A percentile compares a stretch with the other conserved stretches of the same genome.
phyloP scores from a whole-genome alignment of 2,329 filamentous ascomycete genomes.

The Stagonosporopsis vannaccii region DNA sequence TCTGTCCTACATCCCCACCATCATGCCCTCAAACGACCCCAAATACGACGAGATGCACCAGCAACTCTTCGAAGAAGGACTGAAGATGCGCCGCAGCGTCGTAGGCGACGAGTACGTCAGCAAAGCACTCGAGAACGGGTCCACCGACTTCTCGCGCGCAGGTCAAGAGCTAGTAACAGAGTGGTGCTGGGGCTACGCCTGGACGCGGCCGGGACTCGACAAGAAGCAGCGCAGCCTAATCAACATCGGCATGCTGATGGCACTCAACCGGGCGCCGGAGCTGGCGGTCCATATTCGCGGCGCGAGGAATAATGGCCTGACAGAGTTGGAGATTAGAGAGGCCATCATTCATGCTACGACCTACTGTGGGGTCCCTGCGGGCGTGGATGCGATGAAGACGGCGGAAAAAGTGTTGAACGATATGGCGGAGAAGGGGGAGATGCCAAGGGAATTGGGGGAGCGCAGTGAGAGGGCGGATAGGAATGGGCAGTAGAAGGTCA shows the following conservation, averaged over 20 bases:
- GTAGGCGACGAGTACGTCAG: slow-evolving; percentile 69
- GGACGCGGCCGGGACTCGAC: slow-evolving; percentile 68
- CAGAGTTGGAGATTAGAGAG: slow-evolving; percentile 69
- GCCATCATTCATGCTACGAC: slow-evolving; percentile 60
- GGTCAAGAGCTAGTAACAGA: slow-evolving; percentile 71
- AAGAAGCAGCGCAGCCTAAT: slow-evolving; percentile 68
- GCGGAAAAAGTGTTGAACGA: slow-evolving; percentile 61
- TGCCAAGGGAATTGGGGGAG: slow-evolving; percentile 41
- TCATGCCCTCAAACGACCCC: slow-evolving; percentile 50
- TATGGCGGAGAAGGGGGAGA: slow-evolving; percentile 57
- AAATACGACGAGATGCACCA: slow-evolving; percentile 57
- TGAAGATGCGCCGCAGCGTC: slow-evolving; percentile 66
- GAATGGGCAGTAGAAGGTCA: background rate
- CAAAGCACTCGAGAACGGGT: slow-evolving; percentile 61
- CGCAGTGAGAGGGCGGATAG: slow-evolving; percentile 40
- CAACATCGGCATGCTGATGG: slow-evolving; percentile 71
- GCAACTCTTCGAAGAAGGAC: slow-evolving; percentile 66
- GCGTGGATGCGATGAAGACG: slow-evolving; percentile 62
- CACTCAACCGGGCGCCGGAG: slow-evolving; percentile 66
- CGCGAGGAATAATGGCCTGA: slow-evolving; percentile 68
- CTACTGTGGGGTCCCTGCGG: slow-evolving; percentile 63
- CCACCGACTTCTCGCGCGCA: slow-evolving; percentile 65
- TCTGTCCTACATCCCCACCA: background rate
- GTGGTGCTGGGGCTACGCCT: slow-evolving; percentile 69
- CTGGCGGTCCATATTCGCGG: slow-evolving; percentile 69